A percentile compares a stretch with the other conserved stretches of the same genome.
phyloP scores from a whole-genome alignment of 148 eudicot species.

The Camellia lanceoleosa region DNA sequence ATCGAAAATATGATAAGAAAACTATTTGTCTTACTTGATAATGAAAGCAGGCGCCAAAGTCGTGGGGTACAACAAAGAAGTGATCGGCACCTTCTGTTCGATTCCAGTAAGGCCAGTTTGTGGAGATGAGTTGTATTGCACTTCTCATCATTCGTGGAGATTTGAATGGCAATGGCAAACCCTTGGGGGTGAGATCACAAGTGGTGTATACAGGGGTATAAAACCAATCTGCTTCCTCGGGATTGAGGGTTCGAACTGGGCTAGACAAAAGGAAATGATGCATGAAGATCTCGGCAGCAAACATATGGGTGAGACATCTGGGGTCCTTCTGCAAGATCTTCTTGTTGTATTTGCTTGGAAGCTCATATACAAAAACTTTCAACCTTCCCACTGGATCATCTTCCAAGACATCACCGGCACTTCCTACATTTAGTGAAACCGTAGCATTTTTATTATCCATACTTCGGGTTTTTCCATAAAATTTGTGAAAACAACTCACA shows the following conservation, averaged over 20 bases:
- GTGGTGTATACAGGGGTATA: slow-evolving; percentile 94
- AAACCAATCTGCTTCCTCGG: slow-evolving; percentile 99
- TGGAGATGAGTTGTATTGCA: slow-evolving; percentile 94
- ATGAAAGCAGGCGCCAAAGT: slow-evolving; percentile 96
- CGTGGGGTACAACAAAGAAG: slow-evolving; percentile 91
- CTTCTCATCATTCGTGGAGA: slow-evolving; percentile 99
- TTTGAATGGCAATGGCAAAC: slow-evolving; percentile 93
- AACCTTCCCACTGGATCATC: slow-evolving; percentile 96
- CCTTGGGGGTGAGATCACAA: slow-evolving; percentile 93
- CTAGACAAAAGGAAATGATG: slow-evolving; percentile 92
- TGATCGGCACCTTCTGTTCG: slow-evolving; percentile 98
- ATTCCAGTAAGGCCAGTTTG: slow-evolving; percentile 99
- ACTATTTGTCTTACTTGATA: slow-evolving; percentile 55
- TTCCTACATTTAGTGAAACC: slow-evolving; percentile 37
- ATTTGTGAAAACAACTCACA: neutral
- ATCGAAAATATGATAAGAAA: neutral
- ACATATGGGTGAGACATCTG: slow-evolving; percentile 97
- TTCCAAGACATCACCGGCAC: slow-evolving; percentile 98
- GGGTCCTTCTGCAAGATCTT: slow-evolving; percentile 89
- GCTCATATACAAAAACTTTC: slow-evolving; percentile 94
- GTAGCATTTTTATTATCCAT: neutral
- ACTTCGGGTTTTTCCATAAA: neutral
- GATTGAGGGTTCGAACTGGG: slow-evolving; percentile 93
- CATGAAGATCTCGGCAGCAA: slow-evolving; percentile 98
- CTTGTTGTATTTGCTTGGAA: slow-evolving; percentile 99